Conservation (phyloP, 1,284 basidiomycete species). For the Leccinum ponderosum region DNA sequence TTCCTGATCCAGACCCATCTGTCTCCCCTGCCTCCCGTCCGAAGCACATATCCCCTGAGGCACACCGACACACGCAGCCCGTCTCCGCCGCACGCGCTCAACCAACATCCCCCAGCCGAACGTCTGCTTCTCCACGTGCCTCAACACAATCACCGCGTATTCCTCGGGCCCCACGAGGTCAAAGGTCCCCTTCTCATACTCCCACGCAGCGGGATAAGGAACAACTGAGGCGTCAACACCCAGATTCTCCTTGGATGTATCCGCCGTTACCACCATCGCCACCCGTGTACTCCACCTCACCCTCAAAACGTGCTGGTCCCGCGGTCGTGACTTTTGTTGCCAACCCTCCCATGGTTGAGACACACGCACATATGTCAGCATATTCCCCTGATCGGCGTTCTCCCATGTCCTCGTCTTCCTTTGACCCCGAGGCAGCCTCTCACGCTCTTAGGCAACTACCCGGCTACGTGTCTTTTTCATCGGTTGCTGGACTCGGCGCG, state of each 20-base stretch:
- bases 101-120: slow-evolving; percentile 7
- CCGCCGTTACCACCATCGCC: slow-evolving; percentile 33
- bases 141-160: slow-evolving; percentile 15
- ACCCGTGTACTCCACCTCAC: slow-evolving; percentile 19
- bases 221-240: slow-evolving; percentile 7
- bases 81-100: slow-evolving; percentile 9
- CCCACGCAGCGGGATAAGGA: slow-evolving; percentile 17
- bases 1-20: slow-evolving; percentile 21
- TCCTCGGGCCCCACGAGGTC: slow-evolving; percentile 16
- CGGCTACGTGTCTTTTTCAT: slow-evolving; percentile 68
- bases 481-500: slow-evolving; percentile 66
- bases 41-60: not conserved
- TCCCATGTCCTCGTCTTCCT: slow-evolving; percentile 34
- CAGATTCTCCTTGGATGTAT: slow-evolving; percentile 30
- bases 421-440: slow-evolving; percentile 63
- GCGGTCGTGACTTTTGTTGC: slow-evolving; percentile 25
- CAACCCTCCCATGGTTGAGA: slow-evolving; percentile 12
- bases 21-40: slow-evolving; percentile 1
- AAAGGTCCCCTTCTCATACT: slow-evolving; percentile 20
- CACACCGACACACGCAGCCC: slow-evolving; percentile 15
- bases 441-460: slow-evolving; percentile 55
- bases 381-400: slow-evolving; percentile 16
- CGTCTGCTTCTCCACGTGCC: slow-evolving; percentile 5
- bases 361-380: slow-evolving; percentile 11
- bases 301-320: slow-evolving; percentile 20